Evolutionary conservation across 1,139 yeast species (phyloP), one percentile per base, ranked within the genome.

Genomic region (Candida anutae): DNA sequence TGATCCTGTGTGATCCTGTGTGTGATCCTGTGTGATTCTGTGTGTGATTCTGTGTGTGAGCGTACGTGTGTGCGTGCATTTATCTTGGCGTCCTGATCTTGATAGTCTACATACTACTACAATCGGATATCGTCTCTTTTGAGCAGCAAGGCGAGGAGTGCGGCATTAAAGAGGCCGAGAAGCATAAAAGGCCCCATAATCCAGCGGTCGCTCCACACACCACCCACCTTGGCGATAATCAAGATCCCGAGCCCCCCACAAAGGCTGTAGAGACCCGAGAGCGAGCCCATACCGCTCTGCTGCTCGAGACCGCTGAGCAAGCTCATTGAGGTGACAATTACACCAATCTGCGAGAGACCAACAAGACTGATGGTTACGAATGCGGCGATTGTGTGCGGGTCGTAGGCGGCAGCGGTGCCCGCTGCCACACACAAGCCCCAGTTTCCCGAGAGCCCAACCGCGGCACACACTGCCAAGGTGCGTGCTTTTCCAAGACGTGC

Each of bases 231-330:
- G 22, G 77, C 67, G 15, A 78, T 55, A 1, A 75, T 31, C 32
- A 80, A 51, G 15, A 79, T 77, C 2, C 90, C 90, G n/a, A 75
- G 30, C 1, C 84, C 85, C 6, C 87, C 87, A 40, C 69, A 58
- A 30, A 80, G 64, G 12, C 79, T 69, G 45, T 75, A 77, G 5
- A 77, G 70, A 2, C 90, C 90, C 32, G 80, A 69, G 23, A 80
- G 65, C 5, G 83, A 67, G 5, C 90, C 90, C 30, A 74, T 69
- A 31, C 58, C 33, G 10, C 45, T 43, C 5, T 43, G 46, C 16
- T 49, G 42, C 11, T 47, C 41, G 45, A 43, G 51, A 5, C 53
- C 45, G 28, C 65, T 55, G 16, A 64, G 43, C 13, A 62, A 44
- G 40, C 69, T 59, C 69, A 64, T 62, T 36, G 66, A 56, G 24